These are phyloP conservation scores for Coemansia sp. DNA, from an alignment of 192 early-diverging fungal species.

Conservation along the genomic window DNA sequence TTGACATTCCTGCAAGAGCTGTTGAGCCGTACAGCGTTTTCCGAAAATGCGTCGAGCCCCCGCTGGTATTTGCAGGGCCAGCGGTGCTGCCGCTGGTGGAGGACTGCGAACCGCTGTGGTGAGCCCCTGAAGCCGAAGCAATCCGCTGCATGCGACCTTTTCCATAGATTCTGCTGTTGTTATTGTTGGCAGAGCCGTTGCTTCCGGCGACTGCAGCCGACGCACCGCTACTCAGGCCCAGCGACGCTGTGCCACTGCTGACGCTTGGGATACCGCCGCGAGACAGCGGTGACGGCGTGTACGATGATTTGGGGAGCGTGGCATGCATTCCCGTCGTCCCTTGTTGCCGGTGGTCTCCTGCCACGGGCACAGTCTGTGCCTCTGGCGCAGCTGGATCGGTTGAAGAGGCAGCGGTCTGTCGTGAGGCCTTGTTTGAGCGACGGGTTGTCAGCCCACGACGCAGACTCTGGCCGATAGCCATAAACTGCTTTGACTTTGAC, in stretches of 20 bases:
- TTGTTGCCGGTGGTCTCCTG: conserved; percentile 5
- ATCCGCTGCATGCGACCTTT: conserved; percentile 38
- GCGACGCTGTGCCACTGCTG: conserved; percentile 8
- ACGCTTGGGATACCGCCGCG: conserved; percentile 13
- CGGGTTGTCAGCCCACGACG: conserved; percentile 47
- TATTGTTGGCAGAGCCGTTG: conserved; percentile 1
- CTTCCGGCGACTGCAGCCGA: conserved; percentile 1
- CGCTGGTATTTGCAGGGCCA: conserved; percentile 3
- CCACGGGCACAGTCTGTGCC: background rate
- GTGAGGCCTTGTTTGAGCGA: conserved; percentile 24
- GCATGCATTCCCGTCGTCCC: background rate
- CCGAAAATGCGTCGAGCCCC: conserved; percentile 23
- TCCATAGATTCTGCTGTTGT: conserved; percentile 30
- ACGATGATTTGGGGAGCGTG: conserved; percentile 9
- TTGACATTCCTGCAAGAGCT: conserved; percentile 28
- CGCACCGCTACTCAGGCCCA: conserved; percentile 14
- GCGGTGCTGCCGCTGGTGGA: conserved; percentile 12
- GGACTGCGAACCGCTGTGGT: conserved; percentile 10
- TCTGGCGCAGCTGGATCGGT: background rate
- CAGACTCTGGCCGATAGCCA: conserved; percentile 46
- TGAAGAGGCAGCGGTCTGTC: background rate
- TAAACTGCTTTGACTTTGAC: conserved; percentile 41
- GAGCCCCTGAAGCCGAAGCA: conserved; percentile 40
- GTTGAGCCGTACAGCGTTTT: conserved; percentile 51
- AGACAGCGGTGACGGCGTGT: conserved; percentile 46